Conservation (phyloP, 2,329 filamentous ascomycete species). For the Hypoxylon sp. region DNA sequence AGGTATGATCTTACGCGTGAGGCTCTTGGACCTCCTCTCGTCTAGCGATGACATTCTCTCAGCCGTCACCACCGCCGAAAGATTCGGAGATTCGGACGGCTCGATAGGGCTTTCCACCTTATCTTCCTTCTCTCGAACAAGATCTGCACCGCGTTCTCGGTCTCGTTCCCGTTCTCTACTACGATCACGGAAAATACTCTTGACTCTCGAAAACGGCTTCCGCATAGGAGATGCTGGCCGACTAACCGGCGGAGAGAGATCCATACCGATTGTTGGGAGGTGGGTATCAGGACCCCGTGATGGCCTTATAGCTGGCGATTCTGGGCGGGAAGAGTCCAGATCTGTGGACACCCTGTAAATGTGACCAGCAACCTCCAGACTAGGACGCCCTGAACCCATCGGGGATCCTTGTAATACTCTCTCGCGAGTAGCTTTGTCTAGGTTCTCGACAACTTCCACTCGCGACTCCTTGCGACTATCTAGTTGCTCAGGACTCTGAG, state of each 20-base stretch:
- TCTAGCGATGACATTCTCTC: constrained; percentile 47
- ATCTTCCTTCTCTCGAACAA: constrained; percentile 52
- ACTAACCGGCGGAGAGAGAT: constrained; percentile 72
- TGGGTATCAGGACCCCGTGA: constrained; percentile 59
- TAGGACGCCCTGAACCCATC: constrained; percentile 54
- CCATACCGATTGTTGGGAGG: constrained; percentile 70
- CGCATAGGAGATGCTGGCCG: constrained; percentile 72
- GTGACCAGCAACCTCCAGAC: constrained; percentile 62
- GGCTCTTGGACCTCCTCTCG: constrained; percentile 54
- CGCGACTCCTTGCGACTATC: constrained; percentile 39
- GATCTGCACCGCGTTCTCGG: constrained; percentile 54
- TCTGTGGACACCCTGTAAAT: constrained; percentile 57
- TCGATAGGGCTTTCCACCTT: constrained; percentile 48
- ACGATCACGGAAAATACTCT: constrained; percentile 67
- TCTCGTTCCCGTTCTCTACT: constrained; percentile 51
- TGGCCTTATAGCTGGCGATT: constrained; percentile 65
- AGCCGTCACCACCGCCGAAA: constrained; percentile 46
- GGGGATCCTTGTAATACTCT: constrained; percentile 47
- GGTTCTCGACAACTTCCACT: constrained; percentile 37
- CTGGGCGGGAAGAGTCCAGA: constrained; percentile 59
- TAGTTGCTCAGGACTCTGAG: constrained; percentile 27
- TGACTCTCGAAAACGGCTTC: constrained; percentile 68
- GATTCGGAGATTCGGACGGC: constrained; percentile 39
- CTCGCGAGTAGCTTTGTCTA: constrained; percentile 36
- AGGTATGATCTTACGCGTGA: constrained; percentile 52